Conservation (phyloP, 164 flowering plant genomes). For the Aristolochia contorta region DNA sequence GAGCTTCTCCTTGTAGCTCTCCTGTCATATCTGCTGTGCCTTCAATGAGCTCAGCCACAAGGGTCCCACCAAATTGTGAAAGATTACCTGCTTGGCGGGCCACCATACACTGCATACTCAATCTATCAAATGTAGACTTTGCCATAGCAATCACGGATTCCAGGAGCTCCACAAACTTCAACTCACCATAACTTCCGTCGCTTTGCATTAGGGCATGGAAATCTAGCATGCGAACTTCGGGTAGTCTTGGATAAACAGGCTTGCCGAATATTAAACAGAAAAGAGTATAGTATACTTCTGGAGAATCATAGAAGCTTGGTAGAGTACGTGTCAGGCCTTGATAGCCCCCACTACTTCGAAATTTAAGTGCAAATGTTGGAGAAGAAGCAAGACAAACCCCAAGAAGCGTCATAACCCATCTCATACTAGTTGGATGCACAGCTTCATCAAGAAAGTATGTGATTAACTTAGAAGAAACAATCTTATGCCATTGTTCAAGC, state of each 20-base stretch:
- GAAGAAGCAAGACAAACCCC: slow-evolving; percentile 95
- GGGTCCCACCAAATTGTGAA: slow-evolving; percentile 65
- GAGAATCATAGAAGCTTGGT: slow-evolving; percentile 94
- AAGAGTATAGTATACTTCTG: slow-evolving; percentile 87
- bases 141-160: slow-evolving; percentile 93
- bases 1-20: slow-evolving; percentile 97
- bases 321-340: slow-evolving; percentile 77
- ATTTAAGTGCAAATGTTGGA: slow-evolving; percentile 81
- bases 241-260: slow-evolving; percentile 95
- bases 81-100: slow-evolving; percentile 85
- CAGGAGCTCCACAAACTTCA: slow-evolving; percentile 83
- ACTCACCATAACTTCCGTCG: slow-evolving; percentile 60
- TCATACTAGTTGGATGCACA: slow-evolving; percentile 98
- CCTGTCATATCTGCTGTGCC: slow-evolving; percentile 74
- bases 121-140: slow-evolving; percentile 86
- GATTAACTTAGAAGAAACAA: slow-evolving; percentile 86
- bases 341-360: slow-evolving; percentile 90
- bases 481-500: slow-evolving; percentile 98
- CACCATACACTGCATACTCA: slow-evolving; percentile 72
- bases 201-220: slow-evolving; percentile 95
- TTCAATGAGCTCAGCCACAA: slow-evolving; percentile 85
- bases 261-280: slow-evolving; percentile 95
- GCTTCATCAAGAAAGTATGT: slow-evolving; percentile 98
- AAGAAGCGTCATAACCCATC: slow-evolving; percentile 98
- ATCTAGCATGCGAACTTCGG: slow-evolving; percentile 98